These are phyloP conservation scores for Skeletonema potamos DNA, from an alignment of 108 stramenopile genomes.

Conservation along the genomic window DNA sequence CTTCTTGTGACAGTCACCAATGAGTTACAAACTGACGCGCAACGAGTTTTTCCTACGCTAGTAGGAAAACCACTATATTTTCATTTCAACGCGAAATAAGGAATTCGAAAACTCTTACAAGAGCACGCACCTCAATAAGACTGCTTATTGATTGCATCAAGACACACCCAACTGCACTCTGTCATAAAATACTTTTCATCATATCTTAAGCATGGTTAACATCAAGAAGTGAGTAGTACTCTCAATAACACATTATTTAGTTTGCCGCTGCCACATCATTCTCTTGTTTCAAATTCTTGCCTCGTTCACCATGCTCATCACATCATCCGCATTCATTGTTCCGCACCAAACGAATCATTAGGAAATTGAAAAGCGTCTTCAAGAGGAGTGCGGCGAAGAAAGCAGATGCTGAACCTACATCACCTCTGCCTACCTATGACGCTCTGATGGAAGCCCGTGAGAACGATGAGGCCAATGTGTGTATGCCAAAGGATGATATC, in stretches of 20 bases:
- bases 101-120: too few relatives aligned
- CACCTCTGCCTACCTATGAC: background rate
- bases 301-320: background rate
- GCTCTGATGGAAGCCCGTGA: conserved; percentile 46
- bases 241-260: too few relatives aligned
- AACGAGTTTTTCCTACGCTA: too few relatives aligned
- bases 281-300: background rate
- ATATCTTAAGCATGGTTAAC: background rate
- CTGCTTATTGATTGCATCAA: too few relatives aligned
- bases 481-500: background rate
- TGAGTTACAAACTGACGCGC: too few relatives aligned
- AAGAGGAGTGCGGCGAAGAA: background rate
- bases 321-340: background rate
- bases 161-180: too few relatives aligned
- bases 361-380: background rate
- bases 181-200: too few relatives aligned
- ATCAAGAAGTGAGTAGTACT: background rate
- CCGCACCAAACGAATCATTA: background rate
- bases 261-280: too few relatives aligned
- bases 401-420: background rate
- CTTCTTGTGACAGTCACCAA: too few relatives aligned
- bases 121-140: too few relatives aligned
- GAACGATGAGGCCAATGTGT: conserved; percentile 5
- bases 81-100: too few relatives aligned
- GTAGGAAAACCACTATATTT: too few relatives aligned